Base-by-base conservation (phyloP, 1,139 yeast species). In the Petasospora rhodanensis region DNA sequence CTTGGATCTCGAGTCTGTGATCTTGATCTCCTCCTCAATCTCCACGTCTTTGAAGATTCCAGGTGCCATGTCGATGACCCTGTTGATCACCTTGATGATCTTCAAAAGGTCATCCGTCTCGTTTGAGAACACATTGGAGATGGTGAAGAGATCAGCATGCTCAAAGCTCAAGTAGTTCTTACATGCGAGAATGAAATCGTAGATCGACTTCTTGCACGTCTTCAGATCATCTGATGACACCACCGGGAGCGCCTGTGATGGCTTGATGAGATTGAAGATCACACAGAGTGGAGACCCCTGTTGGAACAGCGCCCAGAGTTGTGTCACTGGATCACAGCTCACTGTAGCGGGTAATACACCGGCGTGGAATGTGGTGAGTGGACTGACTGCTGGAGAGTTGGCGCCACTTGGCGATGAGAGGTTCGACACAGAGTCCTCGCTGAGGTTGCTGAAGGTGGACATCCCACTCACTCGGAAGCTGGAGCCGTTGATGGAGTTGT, bases 211-310 rank as follows among this genome's bases (percentile, higher is more conserved):
- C 54, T 91, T 93, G 60, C 95, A 85, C 33, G 82, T 73, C 52
- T 87, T 78, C 46, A 84, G 57, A 55, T 89, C 96, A 52, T 81
- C 91, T 21, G 85, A 76, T 13, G 79, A 73, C 8, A 79, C 71
- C 23, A 79, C 69, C 41, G 77, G 63, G 47, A 65, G 42, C 51
- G 67, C 45, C 54, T 58, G 45, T 46, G 61, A 52, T 36, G 67
- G 59, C 52, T 64, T 53, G 41, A 69, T 56, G 47, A 66, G 50
- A 59, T 91, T 89, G 66, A 82, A 85, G 7, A 91, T 64, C 29
- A 85, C 73, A 58, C 98, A 89, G 31, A 91, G 68, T 6, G 97
- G 95, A 3, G 95, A 82, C 7, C 98, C 98, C 51, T 84, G 87
- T 49, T 91, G 93, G 52, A 91, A 80, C 29, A 91, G 65, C 48